Percentiles rank a stretch among this genome's conserved stretches.
Conservation (phyloP, 257 asterid species). For the Nicotiana benthamiana region DNA sequence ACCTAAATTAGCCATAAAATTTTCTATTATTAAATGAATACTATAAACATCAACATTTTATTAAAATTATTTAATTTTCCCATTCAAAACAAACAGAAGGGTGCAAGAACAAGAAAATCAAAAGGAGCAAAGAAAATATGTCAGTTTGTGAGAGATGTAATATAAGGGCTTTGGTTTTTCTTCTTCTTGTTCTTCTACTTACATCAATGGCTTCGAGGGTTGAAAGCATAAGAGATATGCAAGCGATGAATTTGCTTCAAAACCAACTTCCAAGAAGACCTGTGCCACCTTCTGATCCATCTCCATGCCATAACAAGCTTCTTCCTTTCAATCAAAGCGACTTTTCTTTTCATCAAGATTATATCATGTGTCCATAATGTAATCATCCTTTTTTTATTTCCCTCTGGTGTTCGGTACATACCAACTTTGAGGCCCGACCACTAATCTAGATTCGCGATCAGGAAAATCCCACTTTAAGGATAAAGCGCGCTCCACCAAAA, state of each 20-base stretch:
- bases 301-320: constrained; percentile 47
- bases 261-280: constrained; percentile 51
- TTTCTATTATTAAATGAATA: neutral
- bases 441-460: too few relatives aligned
- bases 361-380: constrained; percentile 35
- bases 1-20: neutral
- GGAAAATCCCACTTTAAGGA: too few relatives aligned
- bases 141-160: neutral
- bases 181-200: constrained; percentile 14
- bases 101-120: neutral
- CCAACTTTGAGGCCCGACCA: too few relatives aligned
- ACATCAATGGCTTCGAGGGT: constrained; percentile 16
- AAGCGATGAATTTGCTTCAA: constrained; percentile 21
- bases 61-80: neutral
- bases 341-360: constrained; percentile 12
- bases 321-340: constrained; percentile 19
- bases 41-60: neutral
- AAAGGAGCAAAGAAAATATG: neutral
- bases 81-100: neutral
- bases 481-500: too few relatives aligned
- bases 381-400: too few relatives aligned
- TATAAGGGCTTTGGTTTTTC: constrained; percentile 9
- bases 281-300: constrained; percentile 63
- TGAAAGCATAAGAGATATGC: constrained; percentile 22
- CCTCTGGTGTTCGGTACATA: too few relatives aligned